phyloP scores from a whole-genome alignment of 1,284 basidiomycete genomes.

The Cryptococcus sp. region DNA sequence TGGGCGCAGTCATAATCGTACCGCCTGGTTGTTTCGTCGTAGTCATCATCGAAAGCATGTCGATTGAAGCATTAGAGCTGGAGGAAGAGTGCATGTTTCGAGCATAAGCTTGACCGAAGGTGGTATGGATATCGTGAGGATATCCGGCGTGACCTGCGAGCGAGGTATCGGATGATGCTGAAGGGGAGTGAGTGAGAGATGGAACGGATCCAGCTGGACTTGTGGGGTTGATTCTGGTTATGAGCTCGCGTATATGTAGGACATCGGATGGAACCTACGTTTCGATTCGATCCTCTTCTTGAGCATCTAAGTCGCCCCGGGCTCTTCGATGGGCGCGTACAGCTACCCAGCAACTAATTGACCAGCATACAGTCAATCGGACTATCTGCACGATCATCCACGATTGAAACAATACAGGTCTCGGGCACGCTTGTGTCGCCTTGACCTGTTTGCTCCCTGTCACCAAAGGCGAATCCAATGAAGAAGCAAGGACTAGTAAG shows the following conservation, averaged over 20 bases:
- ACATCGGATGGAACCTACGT: not conserved
- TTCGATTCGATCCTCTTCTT: not conserved
- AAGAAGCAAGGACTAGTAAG: constrained; percentile 25
- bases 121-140: not conserved
- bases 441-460: constrained; percentile 13
- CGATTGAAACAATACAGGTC: constrained; percentile 22
- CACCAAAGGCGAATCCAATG: constrained; percentile 17
- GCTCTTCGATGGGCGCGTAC: constrained; percentile 6
- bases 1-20: not conserved
- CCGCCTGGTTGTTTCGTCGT: not conserved
- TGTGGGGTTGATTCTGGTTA: not conserved
- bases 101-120: not conserved
- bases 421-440: constrained; percentile 19
- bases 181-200: not conserved
- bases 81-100: constrained; percentile 4
- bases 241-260: not conserved
- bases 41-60: not conserved
- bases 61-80: constrained; percentile 3
- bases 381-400: constrained; percentile 28
- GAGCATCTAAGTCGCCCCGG: not conserved
- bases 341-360: constrained; percentile 24
- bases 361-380: constrained; percentile 25
- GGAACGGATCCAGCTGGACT: not conserved
- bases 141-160: not conserved
- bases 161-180: not conserved